A percentile compares a stretch with the other conserved stretches of the same genome.
Evolutionary conservation across 202 grass and related monocot genomes (phyloP).

Genomic region (Zizania palustris): DNA sequence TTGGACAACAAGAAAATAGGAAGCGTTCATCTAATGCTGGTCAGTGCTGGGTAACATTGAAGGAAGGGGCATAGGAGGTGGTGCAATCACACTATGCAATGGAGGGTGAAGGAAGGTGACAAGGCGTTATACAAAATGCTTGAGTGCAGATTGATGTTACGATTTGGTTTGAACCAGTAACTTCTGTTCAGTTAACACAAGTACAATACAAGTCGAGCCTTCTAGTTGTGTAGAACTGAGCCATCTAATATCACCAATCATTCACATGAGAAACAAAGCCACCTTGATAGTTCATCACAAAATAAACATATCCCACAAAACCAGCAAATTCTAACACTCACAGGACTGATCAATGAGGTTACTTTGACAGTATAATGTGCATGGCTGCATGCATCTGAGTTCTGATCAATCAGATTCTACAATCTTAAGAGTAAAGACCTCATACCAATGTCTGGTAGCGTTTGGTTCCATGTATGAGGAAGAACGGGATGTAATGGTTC

Average conservation of each 20-base stretch:
- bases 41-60: conserved; percentile 12
- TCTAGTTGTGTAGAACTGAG: not conserved
- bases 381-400: not conserved
- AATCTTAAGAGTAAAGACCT: conserved; percentile 8
- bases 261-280: not conserved
- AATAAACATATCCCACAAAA: not conserved
- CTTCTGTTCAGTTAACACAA: not conserved
- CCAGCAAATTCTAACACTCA: not conserved
- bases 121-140: not conserved
- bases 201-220: not conserved
- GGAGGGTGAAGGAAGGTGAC: conserved; percentile 31
- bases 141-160: conserved; percentile 6
- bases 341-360: not conserved
- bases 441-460: not conserved
- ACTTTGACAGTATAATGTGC: not conserved
- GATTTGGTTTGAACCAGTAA: not conserved
- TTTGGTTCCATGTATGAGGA: too few species aligned
- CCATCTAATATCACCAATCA: not conserved
- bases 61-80: not conserved
- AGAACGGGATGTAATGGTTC: too few species aligned
- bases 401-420: not conserved
- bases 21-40: not conserved
- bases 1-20: not conserved
- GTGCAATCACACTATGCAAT: conserved; percentile 5
- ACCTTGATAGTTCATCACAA: conserved; percentile 4